These are phyloP conservation scores for Macrolepiota albuminosa DNA, from an alignment of 768 basidiomycete genomes.

Conservation along the genomic window DNA sequence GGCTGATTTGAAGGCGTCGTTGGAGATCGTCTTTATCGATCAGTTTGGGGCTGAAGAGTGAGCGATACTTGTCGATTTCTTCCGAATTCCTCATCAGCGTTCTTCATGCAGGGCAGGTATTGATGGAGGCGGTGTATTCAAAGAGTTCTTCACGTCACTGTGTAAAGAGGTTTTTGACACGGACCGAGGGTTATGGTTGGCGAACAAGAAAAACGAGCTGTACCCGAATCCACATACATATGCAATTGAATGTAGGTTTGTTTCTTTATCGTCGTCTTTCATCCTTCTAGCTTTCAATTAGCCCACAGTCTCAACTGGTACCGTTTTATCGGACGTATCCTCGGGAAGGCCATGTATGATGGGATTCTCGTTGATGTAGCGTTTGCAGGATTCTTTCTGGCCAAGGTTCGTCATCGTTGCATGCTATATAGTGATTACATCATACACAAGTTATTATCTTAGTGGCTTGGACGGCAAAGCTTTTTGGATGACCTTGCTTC, in stretches of 20 bases:
- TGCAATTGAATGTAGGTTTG: conserved; percentile 73
- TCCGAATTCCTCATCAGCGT: not conserved
- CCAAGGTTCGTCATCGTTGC: conserved; percentile 50
- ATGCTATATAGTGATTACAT: not conserved
- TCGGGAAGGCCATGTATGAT: conserved; percentile 96
- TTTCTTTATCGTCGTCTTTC: not conserved
- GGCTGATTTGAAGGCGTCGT: conserved; percentile 71
- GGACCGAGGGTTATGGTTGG: conserved; percentile 90
- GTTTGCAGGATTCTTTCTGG: conserved; percentile 93
- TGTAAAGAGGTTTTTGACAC: conserved; percentile 94
- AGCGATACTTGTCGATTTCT: conserved; percentile 22
- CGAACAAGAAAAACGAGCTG: conserved; percentile 85
- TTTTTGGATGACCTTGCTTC: conserved; percentile 92
- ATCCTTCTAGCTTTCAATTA: conserved; percentile 22
- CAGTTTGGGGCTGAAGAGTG: conserved; percentile 84
- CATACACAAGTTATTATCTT: not conserved
- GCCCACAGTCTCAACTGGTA: conserved; percentile 90
- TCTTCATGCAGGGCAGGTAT: conserved; percentile 66
- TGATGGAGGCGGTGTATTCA: conserved; percentile 96
- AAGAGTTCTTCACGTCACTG: conserved; percentile 93
- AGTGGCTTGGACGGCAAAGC: conserved; percentile 92
- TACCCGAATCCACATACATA: conserved; percentile 94
- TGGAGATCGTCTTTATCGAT: conserved; percentile 91
- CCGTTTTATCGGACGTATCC: conserved; percentile 85
- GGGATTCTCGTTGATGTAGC: conserved; percentile 93